Conservation (phyloP, 2,329 filamentous ascomycete species). For the Sarocladiaceae sp. region DNA sequence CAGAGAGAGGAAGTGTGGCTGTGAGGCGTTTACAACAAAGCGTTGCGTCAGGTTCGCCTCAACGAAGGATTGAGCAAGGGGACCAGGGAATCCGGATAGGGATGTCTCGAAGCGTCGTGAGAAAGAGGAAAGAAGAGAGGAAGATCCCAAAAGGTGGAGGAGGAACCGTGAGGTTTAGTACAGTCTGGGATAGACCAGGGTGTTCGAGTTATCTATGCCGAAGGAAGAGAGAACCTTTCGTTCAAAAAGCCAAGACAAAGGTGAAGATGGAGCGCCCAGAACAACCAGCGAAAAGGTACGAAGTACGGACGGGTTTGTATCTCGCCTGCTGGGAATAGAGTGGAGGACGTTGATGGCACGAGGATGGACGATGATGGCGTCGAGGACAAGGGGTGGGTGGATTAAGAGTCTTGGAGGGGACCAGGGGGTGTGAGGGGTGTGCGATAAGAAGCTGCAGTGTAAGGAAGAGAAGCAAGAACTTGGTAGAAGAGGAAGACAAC, state of each 20-base stretch:
- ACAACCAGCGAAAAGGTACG: background rate
- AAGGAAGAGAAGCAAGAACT: background rate
- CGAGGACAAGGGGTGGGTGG: background rate
- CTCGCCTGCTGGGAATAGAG: conserved; percentile 1
- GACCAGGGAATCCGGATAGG: background rate
- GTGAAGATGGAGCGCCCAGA: conserved; percentile 1
- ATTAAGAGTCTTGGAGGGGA: conserved; percentile 6
- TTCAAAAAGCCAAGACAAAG: background rate
- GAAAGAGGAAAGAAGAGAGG: background rate
- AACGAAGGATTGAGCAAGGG: background rate
- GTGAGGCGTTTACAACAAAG: background rate
- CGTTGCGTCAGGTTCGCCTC: background rate
- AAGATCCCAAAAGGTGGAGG: background rate
- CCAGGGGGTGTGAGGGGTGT: background rate
- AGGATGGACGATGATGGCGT: background rate
- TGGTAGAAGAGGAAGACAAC: background rate
- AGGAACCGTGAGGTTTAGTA: background rate
- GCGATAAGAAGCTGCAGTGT: background rate
- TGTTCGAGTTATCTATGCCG: too few species aligned
- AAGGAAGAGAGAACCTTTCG: conserved; percentile 1
- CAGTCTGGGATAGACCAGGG: too few species aligned
- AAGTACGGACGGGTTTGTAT: background rate
- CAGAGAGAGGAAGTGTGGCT: background rate
- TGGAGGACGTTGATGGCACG: conserved; percentile 8
- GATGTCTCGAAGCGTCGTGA: background rate